Conservation (phyloP, 169 alveolate species). For the Plasmodium inui region DNA sequence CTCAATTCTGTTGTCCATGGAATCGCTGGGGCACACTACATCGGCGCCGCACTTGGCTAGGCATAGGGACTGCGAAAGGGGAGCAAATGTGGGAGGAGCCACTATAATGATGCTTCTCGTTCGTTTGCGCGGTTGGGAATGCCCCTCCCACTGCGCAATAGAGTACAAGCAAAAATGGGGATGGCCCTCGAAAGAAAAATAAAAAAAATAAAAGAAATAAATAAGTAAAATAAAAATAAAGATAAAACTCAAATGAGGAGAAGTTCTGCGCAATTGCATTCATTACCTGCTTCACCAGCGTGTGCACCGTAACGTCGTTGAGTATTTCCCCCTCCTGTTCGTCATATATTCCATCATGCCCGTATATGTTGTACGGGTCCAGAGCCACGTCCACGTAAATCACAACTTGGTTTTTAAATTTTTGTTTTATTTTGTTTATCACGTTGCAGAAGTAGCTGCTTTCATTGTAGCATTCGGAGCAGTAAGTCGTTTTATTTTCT, state of each 20-base stretch:
- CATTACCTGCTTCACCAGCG: constrained; percentile 80
- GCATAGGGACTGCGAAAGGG: constrained; percentile 77
- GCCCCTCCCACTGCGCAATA: not conserved
- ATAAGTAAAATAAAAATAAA: not conserved
- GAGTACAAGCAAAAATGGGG: not conserved
- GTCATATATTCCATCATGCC: constrained; percentile 85
- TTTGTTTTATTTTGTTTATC: constrained; percentile 77
- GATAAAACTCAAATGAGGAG: not conserved
- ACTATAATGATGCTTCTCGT: not conserved
- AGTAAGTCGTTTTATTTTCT: constrained; percentile 73
- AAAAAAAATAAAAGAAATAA: not conserved
- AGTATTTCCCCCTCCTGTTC: constrained; percentile 77
- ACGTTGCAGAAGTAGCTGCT: constrained; percentile 77
- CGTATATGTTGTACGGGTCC: constrained; percentile 81
- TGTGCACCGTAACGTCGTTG: constrained; percentile 80
- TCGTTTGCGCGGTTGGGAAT: not conserved
- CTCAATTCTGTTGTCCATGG: constrained; percentile 91
- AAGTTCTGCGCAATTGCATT: not conserved
- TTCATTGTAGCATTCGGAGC: constrained; percentile 81
- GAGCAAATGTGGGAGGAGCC: not conserved
- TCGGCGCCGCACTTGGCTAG: constrained; percentile 90
- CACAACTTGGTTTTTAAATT: constrained; percentile 73
- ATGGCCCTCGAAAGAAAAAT: not conserved
- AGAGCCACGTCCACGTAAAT: constrained; percentile 82
- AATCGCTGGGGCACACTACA: constrained; percentile 91